A percentile compares a stretch with the other conserved stretches of the same genome.
These are phyloP conservation scores for Mallotus nudiflorus DNA, from an alignment of 345 rosid species.

Conservation along the genomic window DNA sequence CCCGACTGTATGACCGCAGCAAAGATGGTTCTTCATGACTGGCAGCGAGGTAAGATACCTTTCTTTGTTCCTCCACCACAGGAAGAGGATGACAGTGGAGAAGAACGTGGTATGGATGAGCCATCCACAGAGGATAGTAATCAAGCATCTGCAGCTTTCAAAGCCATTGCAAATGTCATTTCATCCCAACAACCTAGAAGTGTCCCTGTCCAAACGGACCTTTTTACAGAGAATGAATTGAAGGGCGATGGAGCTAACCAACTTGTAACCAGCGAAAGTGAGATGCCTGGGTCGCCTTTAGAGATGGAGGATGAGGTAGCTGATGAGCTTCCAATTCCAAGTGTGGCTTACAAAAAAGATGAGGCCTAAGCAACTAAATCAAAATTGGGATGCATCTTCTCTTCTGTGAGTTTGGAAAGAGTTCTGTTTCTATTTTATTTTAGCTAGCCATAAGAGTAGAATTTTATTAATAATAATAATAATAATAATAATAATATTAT, in stretches of 20 bases:
- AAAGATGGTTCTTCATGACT: constrained; percentile 93
- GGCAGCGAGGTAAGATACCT: constrained; percentile 95
- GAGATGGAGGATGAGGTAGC: not conserved
- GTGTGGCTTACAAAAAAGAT: not conserved
- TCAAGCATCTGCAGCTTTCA: constrained; percentile 64
- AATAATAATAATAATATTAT: no score
- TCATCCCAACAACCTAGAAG: constrained; percentile 67
- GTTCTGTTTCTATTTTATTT: no score
- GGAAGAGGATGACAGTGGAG: constrained; percentile 35
- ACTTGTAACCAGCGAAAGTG: constrained; percentile 11
- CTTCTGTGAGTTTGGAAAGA: not conserved
- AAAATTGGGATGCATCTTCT: not conserved
- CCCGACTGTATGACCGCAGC: constrained; percentile 82
- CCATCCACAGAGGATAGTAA: constrained; percentile 49
- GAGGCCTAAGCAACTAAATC: not conserved
- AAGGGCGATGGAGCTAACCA: constrained; percentile 37
- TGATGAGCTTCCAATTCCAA: not conserved
- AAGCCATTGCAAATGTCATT: constrained; percentile 72
- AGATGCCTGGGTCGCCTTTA: constrained; percentile 12
- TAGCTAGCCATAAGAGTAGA: no score
- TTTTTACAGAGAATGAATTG: constrained; percentile 60
- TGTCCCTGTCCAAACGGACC: constrained; percentile 81
- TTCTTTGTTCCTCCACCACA: constrained; percentile 83
- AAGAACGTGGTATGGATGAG: constrained; percentile 43
- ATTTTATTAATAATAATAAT: no score